phyloP scores from a whole-genome alignment of 1,284 basidiomycete species.

The Pulchroboletus neoregius region DNA sequence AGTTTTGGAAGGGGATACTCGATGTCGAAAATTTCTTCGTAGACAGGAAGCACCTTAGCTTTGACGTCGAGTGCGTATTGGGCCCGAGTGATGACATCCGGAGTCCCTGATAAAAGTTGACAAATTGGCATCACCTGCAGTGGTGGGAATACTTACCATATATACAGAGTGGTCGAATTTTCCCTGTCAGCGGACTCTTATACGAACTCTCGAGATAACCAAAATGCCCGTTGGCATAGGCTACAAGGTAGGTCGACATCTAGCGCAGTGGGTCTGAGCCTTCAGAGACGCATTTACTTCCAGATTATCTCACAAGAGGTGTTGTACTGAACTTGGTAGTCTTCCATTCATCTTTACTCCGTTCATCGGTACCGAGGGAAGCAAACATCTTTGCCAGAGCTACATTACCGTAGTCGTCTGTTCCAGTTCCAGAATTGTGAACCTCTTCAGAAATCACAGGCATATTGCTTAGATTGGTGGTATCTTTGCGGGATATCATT shows the following conservation, averaged over 20 bases:
- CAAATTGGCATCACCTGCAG: not conserved
- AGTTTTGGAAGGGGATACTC: conserved; percentile 92
- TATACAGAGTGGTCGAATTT: conserved; percentile 79
- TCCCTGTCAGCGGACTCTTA: conserved; percentile 78
- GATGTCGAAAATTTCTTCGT: conserved; percentile 89
- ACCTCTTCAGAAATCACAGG: conserved; percentile 56
- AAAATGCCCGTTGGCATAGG: conserved; percentile 87
- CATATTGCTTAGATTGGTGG: conserved; percentile 87
- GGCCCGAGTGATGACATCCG: conserved; percentile 80
- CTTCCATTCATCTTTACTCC: conserved; percentile 61
- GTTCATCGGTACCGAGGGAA: conserved; percentile 33
- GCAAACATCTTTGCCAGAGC: conserved; percentile 37
- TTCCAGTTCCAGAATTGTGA: conserved; percentile 35
- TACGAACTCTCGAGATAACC: conserved; percentile 73
- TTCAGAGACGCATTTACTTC: not conserved
- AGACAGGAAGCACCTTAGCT: conserved; percentile 82
- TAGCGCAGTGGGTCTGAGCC: conserved; percentile 16
- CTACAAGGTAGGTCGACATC: conserved; percentile 91
- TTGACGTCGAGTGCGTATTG: conserved; percentile 89
- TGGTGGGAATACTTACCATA: conserved; percentile 54
- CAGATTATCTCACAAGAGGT: conserved; percentile 42
- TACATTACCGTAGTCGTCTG: conserved; percentile 27
- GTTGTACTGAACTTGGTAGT: conserved; percentile 77
- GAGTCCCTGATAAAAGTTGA: conserved; percentile 56
- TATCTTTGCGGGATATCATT: conserved; percentile 78